These are phyloP conservation scores for Mangifera indica DNA, from an alignment of 345 rosid genomes.

Conservation along the genomic window DNA sequence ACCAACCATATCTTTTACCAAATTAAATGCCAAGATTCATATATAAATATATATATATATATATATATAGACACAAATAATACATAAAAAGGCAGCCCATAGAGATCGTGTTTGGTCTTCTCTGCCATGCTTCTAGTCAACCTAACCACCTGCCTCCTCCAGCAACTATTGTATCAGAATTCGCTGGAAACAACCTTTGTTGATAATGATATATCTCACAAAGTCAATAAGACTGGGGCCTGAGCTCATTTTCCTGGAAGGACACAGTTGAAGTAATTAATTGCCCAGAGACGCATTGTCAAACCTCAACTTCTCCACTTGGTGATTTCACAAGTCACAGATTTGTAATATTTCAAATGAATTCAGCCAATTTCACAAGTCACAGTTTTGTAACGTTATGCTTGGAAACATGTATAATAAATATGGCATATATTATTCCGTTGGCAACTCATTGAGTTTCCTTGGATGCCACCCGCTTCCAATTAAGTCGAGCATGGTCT, in stretches of 20 bases:
- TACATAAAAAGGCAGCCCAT: background rate
- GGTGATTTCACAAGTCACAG: background rate
- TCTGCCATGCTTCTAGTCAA: conserved; percentile 16
- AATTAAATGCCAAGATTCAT: background rate
- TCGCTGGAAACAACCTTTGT: background rate
- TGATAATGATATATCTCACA: background rate
- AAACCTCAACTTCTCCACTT: background rate
- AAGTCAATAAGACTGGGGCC: background rate
- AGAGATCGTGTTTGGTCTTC: background rate
- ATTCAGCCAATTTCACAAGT: too few species aligned
- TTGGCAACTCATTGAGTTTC: conserved; percentile 12
- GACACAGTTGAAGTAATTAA: background rate
- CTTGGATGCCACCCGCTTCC: conserved; percentile 19
- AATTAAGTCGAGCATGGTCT: conserved; percentile 10
- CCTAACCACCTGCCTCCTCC: conserved; percentile 9
- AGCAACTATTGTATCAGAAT: background rate
- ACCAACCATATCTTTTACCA: background rate
- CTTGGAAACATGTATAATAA: background rate
- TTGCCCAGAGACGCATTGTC: background rate
- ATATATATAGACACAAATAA: background rate
- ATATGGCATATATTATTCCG: background rate
- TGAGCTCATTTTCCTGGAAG: background rate
- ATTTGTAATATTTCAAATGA: too few species aligned
- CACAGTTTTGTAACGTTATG: too few species aligned
- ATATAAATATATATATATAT: too few species aligned